Base-by-base conservation (phyloP, 108 stramenopile genomes). In the Nitzschia palea region DNA sequence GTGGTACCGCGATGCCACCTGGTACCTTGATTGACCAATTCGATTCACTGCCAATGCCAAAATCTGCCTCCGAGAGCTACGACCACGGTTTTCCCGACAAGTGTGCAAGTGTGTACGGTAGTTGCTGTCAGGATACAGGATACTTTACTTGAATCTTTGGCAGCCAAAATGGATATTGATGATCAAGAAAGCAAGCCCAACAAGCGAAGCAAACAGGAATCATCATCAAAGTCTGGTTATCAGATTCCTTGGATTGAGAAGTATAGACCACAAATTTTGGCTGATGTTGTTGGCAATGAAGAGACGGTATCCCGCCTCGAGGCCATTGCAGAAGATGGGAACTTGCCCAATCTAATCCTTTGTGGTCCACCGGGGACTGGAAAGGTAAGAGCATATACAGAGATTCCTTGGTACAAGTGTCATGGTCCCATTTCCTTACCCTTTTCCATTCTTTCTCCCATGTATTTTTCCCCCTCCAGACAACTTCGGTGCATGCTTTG, bases 211-310 rank as follows among this genome's bases (percentile, higher is more conserved):
- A 43, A 68, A 58, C 10, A 58, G 45, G 52, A n/a, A n/a, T n/a
- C n/a, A n/a, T n/a, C n/a, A n/a, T 10, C 62, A 14, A 15, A 35
- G 26, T 27, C 43, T 3, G 67, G 66, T 10, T 91, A 91, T 54
- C 92, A 95, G 51, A 51, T 86, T 10, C 99, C 99, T 14, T 99
- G 97, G 97, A 96, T 99, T 15, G 99, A 99, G 70, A 96, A 96
- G 67, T 99, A 98, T 71, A 88, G 99, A 20, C 94, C 95, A 0
- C 74, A 76, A 54, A 71, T 18, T 18, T 74, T 95, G 45, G 76
- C 89, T 22, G 93, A 98, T 62, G 93, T 99, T 22, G 97, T 98
- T 9, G 99, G 99, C 12, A 99, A 99, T 80, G 94, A 93, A 76
- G 97, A 98, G 51, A 97, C 97, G 4, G 44, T 98, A 23, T 71